Evolutionary conservation across 129 eudicot genomes (phyloP).

Genomic region (Flaveria brownii): DNA sequence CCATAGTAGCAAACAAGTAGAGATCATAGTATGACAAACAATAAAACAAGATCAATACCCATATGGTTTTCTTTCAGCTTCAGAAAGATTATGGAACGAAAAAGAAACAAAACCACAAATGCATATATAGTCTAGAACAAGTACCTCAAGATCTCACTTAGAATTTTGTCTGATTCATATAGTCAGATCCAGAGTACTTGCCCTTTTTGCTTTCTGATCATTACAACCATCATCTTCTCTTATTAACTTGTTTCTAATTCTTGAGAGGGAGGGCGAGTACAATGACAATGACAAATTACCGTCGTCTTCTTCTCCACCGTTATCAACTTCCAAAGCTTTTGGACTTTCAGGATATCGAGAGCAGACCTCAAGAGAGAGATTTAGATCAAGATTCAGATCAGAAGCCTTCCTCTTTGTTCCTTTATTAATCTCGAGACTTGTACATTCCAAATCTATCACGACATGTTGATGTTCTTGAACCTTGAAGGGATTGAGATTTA

Average conservation of each 20-base stretch:
- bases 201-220: slow-evolving; percentile 43
- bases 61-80: slow-evolving; percentile 34
- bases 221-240: slow-evolving; percentile 36
- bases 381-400: slow-evolving; percentile 48
- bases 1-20: slow-evolving; percentile 37
- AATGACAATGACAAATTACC: slow-evolving; percentile 54
- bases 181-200: slow-evolving; percentile 99
- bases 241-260: slow-evolving; percentile 36
- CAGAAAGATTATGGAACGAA: slow-evolving; percentile 35
- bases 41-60: slow-evolving; percentile 36
- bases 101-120: slow-evolving; percentile 32
- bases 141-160: slow-evolving; percentile 99
- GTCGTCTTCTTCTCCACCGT: slow-evolving; percentile 28
- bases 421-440: slow-evolving; percentile 29
- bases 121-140: slow-evolving; percentile 47
- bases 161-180: slow-evolving; percentile 84
- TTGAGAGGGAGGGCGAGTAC: slow-evolving; percentile 42
- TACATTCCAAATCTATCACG: slow-evolving; percentile 34
- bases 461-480: slow-evolving; percentile 36
- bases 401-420: slow-evolving; percentile 50
- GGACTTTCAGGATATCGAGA: slow-evolving; percentile 23
- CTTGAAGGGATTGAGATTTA: slow-evolving; percentile 33
- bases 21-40: slow-evolving; percentile 37
- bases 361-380: slow-evolving; percentile 54
- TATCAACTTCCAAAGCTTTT: slow-evolving; percentile 23